Evolutionary conservation across 2,329 filamentous ascomycete genomes (phyloP), one percentile per base, ranked within the genome.

Genomic region (Ophiostoma triangulosporum): DNA sequence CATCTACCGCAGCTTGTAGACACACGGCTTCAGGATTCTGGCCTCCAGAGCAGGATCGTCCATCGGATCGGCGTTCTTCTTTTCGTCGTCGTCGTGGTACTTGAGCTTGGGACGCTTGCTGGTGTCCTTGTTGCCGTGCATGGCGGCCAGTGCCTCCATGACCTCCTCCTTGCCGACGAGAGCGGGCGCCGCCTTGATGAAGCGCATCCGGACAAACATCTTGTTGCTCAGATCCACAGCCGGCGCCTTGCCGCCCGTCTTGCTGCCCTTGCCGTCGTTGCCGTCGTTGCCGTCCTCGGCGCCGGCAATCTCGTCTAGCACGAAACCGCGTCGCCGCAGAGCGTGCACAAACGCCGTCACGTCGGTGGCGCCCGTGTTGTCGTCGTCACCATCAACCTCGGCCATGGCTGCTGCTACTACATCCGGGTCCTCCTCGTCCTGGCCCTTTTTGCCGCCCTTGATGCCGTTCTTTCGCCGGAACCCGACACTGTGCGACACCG

Each of bases 191-290:
- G 77, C 81, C 72, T 97, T 98, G 62, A 90, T 74, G 68, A 98
- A 98, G 62, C 85, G 81, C 88, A 98, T 91, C 70, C 85, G 88
- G 60, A 97, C 91, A 72, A 98, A 98, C 93, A 98, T 98, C 71
- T 86, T 94, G 70, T 98, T 98, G 54, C 77, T 79, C 63, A 94
- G 71, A 70, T 98, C 89, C 9, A 95, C 75, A 0, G 83, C 79
- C 7, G 57, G 54, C 11, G 56, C 38, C 52, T 57, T 57, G 50
- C 43, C 43, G 26, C 24, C 43, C 2, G 40, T n/a, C 24, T 45
- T 45, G 31, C 29, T 31, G 29, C 76, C 60, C 8, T 76, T 31
- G n/a, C n/a, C n/a, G 22, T 45, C 26, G 26, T 36, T 51, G 29
- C 14, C 7, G 48, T 67, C 64, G 24, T 68, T 58, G 72, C 76